Evolutionary conservation across 2,329 filamentous ascomycete species (phyloP).

Genomic region (Fusarium cicatricum): DNA sequence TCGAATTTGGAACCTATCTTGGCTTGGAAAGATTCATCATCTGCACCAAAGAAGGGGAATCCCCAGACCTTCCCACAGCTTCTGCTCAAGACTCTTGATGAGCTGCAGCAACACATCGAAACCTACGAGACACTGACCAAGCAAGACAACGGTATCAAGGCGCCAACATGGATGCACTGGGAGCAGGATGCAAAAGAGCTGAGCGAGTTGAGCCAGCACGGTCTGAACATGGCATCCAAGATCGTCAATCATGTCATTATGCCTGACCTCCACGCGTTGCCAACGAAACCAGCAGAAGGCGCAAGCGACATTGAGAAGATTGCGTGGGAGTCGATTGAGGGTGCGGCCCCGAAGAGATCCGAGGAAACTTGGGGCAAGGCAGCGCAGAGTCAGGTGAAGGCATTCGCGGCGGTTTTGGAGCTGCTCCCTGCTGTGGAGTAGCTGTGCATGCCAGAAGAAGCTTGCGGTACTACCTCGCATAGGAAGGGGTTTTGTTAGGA

Average conservation of each 20-base stretch:
- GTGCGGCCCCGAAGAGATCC: constrained; percentile 27
- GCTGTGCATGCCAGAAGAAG: background rate
- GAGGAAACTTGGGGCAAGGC: constrained; percentile 46
- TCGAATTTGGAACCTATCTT: constrained; percentile 21
- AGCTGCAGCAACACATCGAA: constrained; percentile 29
- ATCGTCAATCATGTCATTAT: constrained; percentile 42
- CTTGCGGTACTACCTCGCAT: background rate
- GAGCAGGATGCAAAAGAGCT: constrained; percentile 45
- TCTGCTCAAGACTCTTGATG: constrained; percentile 25
- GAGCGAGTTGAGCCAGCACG: constrained; percentile 40
- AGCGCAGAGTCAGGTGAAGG: constrained; percentile 41
- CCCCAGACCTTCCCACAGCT: constrained; percentile 7
- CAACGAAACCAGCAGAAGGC: constrained; percentile 9
- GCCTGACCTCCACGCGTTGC: constrained; percentile 26
- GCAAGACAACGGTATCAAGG: constrained; percentile 26
- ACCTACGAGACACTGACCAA: constrained; percentile 39
- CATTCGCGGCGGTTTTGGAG: constrained; percentile 36
- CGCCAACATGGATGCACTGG: constrained; percentile 46
- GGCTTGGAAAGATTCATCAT: constrained; percentile 26
- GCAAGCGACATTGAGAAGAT: constrained; percentile 44
- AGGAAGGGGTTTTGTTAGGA: background rate
- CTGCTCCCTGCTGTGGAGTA: constrained; percentile 30
- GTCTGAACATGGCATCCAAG: constrained; percentile 35
- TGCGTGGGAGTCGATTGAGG: constrained; percentile 46
- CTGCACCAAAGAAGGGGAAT: background rate